These are phyloP conservation scores for Xeromyces bisporus DNA, from an alignment of 495 filamentous ascomycete genomes.

Conservation along the genomic window DNA sequence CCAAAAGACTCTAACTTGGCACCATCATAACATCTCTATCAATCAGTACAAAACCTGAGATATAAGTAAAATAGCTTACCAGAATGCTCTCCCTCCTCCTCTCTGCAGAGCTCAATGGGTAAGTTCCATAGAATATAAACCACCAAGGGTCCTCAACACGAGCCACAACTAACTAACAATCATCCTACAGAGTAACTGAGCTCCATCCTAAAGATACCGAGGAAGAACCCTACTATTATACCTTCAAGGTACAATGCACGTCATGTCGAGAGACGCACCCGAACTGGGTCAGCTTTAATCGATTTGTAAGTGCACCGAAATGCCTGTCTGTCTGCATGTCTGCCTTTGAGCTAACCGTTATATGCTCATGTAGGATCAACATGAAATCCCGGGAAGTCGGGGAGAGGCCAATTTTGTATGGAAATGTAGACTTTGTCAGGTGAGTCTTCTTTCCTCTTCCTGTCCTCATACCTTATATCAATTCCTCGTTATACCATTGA, in stretches of 20 bases:
- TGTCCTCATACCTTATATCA: background rate
- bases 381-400: slow-evolving; percentile 76
- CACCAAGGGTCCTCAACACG: background rate
- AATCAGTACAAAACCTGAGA: too few relatives aligned
- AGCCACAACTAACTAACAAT: slow-evolving; percentile 1
- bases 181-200: slow-evolving; percentile 57
- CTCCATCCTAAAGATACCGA: slow-evolving; percentile 68
- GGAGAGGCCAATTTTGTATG: slow-evolving; percentile 98
- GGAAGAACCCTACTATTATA: slow-evolving; percentile 79
- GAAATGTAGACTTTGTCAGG: slow-evolving; percentile 87
- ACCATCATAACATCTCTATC: background rate
- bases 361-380: slow-evolving; percentile 43
- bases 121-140: slow-evolving; percentile 11
- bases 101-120: slow-evolving; percentile 65
- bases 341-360: background rate
- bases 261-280: slow-evolving; percentile 84
- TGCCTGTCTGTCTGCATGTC: too few relatives aligned
- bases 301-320: slow-evolving; percentile 83
- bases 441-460: slow-evolving; percentile 14
- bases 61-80: too few relatives aligned
- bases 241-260: slow-evolving; percentile 90
- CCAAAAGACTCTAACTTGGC: too few relatives aligned
- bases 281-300: slow-evolving; percentile 72
- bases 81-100: slow-evolving; percentile 66
- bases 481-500: background rate